Percentiles rank a stretch among this genome's conserved stretches.
Conservation (phyloP, 768 basidiomycete genomes). For the Cubamyces lactineus region DNA sequence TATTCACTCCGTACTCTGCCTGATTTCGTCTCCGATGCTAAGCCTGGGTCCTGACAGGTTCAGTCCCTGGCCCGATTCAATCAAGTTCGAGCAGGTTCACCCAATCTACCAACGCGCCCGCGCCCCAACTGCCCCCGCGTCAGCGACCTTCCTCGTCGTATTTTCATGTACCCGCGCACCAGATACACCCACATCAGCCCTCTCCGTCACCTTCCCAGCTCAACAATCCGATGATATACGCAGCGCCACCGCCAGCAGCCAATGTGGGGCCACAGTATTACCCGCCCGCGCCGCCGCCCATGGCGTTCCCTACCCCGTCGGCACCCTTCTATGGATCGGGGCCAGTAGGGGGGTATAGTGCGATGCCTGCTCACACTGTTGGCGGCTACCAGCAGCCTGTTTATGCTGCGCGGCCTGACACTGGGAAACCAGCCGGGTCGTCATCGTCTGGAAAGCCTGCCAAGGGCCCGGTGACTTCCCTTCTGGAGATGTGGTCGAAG, state of each 20-base stretch:
- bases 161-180: conserved; percentile 36
- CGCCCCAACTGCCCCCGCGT: neutral
- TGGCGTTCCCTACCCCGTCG: conserved; percentile 10
- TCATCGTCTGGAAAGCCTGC: neutral
- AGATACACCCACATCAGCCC: conserved; percentile 41
- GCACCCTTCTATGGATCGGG: conserved; percentile 9
- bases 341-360: neutral
- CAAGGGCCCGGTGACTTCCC: conserved; percentile 19
- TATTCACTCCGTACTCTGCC: neutral
- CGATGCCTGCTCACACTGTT: conserved; percentile 1
- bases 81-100: conserved; percentile 9
- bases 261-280: neutral
- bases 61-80: neutral
- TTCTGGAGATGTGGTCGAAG: conserved; percentile 24
- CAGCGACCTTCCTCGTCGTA: neutral
- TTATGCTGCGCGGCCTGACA: neutral
- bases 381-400: conserved; percentile 2
- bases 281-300: conserved; percentile 1
- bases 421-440: neutral
- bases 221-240: conserved; percentile 45
- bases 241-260: conserved; percentile 37
- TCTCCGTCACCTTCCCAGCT: conserved; percentile 48
- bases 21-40: neutral
- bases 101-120: conserved; percentile 1
- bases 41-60: neutral